Percentiles rank a stretch among this genome's conserved stretches.
Conservation (phyloP, 371 early-diverging fungal genomes). For the Mucor piriformis region DNA sequence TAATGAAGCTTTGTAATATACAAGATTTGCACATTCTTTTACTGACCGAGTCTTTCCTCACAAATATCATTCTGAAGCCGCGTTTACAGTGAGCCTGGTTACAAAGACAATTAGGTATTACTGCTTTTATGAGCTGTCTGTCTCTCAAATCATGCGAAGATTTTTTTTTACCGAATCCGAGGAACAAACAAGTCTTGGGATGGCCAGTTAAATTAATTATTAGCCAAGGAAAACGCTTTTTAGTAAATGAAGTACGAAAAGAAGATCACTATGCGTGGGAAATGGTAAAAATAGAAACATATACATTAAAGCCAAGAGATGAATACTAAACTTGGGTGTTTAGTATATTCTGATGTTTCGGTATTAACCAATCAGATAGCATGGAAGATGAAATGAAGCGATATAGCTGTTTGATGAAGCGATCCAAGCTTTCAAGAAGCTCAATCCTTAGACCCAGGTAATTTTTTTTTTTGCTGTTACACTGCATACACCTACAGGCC, state of each 20-base stretch:
- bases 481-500: not conserved
- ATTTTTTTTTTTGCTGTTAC: not conserved
- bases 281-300: slow-evolving; percentile 31
- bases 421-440: slow-evolving; percentile 29
- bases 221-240: slow-evolving; percentile 25
- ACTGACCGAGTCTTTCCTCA: slow-evolving; percentile 32
- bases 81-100: slow-evolving; percentile 16
- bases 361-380: slow-evolving; percentile 36
- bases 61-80: slow-evolving; percentile 14
- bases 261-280: slow-evolving; percentile 41
- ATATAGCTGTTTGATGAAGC: slow-evolving; percentile 35
- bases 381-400: slow-evolving; percentile 48
- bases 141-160: slow-evolving; percentile 33
- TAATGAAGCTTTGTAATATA: slow-evolving; percentile 34
- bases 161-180: slow-evolving; percentile 19
- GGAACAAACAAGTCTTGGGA: slow-evolving; percentile 18
- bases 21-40: slow-evolving; percentile 27
- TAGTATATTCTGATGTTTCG: slow-evolving; percentile 42
- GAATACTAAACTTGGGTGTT: too few relatives aligned
- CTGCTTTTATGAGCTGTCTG: slow-evolving; percentile 36
- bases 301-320: too few relatives aligned
- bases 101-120: slow-evolving; percentile 29
- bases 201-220: slow-evolving; percentile 21
- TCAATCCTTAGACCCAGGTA: slow-evolving; percentile 27
- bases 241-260: slow-evolving; percentile 22